These are phyloP conservation scores for Cercospora zeina DNA, from an alignment of 2,329 filamentous ascomycete species.

Conservation along the genomic window DNA sequence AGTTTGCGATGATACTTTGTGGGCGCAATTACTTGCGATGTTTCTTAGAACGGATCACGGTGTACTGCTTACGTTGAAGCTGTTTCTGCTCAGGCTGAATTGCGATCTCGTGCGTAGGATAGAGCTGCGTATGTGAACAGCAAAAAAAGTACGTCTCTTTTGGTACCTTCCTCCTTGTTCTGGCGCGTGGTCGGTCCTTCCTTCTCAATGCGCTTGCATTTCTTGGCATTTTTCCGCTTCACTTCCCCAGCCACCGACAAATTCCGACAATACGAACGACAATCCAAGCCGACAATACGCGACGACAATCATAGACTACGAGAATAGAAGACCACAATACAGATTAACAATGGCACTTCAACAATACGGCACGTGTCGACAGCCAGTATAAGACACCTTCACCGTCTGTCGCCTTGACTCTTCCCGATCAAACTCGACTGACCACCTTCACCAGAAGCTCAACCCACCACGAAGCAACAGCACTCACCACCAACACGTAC, in stretches of 20 bases:
- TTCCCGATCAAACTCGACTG: background rate
- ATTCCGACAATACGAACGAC: slow-evolving; percentile 1
- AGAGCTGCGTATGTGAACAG: slow-evolving; percentile 28
- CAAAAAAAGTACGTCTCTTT: slow-evolving; percentile 20
- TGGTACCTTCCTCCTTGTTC: slow-evolving; percentile 15
- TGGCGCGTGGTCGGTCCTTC: background rate
- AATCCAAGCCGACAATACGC: slow-evolving; percentile 4
- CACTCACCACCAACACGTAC: background rate
- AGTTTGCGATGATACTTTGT: slow-evolving; percentile 29
- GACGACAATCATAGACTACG: background rate
- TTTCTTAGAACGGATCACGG: slow-evolving; percentile 35
- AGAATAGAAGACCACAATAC: slow-evolving; percentile 3
- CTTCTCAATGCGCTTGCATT: background rate
- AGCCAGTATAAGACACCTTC: background rate
- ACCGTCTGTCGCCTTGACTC: background rate
- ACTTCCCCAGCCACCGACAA: slow-evolving; percentile 1
- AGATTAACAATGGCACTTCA: slow-evolving; percentile 1
- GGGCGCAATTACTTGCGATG: slow-evolving; percentile 35
- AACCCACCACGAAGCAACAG: background rate
- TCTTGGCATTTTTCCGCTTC: background rate
- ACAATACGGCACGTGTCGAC: background rate
- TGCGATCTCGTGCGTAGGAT: slow-evolving; percentile 39
- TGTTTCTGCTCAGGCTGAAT: slow-evolving; percentile 38
- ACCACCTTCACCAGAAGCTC: background rate
- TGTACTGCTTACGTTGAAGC: slow-evolving; percentile 36